phyloP scores from a whole-genome alignment of 257 asterid genomes.

The Fraxinus pennsylvanica region DNA sequence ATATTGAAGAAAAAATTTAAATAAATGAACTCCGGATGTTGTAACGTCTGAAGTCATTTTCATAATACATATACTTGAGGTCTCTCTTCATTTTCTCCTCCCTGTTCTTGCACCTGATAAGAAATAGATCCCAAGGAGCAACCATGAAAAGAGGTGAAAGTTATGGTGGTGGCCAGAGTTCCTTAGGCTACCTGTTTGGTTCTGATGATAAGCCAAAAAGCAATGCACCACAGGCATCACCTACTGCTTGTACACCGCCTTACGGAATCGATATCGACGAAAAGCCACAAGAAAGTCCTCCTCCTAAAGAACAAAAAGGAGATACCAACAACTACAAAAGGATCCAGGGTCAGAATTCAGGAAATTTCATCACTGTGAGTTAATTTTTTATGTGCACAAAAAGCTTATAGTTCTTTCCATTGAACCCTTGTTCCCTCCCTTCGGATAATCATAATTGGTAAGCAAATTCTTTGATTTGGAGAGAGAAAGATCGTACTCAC shows the following conservation, averaged over 20 bases:
- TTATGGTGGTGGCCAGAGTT: conserved; percentile 64
- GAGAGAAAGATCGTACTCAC: neutral
- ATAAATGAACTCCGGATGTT: neutral
- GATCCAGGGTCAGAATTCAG: conserved; percentile 41
- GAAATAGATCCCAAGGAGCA: neutral
- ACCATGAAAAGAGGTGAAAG: conserved; percentile 51
- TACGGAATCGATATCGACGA: conserved; percentile 45
- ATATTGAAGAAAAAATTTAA: neutral
- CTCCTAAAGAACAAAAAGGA: conserved; percentile 21
- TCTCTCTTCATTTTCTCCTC: neutral
- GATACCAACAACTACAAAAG: conserved; percentile 24
- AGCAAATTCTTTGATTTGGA: neutral
- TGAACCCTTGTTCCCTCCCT: neutral
- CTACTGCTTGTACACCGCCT: conserved; percentile 43
- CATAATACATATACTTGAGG: neutral
- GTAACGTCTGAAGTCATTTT: neutral
- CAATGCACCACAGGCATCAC: conserved; percentile 34
- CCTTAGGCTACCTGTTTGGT: conserved; percentile 63
- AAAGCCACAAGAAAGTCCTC: conserved; percentile 26
- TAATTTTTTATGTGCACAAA: neutral
- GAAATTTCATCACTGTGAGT: conserved; percentile 50
- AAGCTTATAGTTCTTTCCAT: neutral
- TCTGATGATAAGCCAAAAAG: conserved; percentile 40
- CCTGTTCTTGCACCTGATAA: neutral
- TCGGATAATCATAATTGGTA: neutral